Conservation (phyloP, 2,329 filamentous ascomycete species). For the Nemania sp. region DNA sequence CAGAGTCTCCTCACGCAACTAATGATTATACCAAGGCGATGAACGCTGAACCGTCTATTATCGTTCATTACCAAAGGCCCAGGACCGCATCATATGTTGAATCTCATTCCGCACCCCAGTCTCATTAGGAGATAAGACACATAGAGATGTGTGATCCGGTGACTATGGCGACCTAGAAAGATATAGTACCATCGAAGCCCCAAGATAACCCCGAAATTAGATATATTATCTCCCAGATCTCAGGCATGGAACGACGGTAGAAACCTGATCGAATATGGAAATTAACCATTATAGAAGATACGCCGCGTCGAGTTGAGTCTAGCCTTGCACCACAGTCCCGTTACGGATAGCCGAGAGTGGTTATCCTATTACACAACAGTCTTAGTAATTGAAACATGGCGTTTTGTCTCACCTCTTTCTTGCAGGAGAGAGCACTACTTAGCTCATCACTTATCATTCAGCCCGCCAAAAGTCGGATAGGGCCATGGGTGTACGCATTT, state of each 20-base stretch:
- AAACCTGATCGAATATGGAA: conserved; percentile 38
- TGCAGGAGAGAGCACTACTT: neutral
- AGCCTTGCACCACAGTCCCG: neutral
- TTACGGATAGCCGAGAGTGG: neutral
- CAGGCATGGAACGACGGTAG: conserved; percentile 39
- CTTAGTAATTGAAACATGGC: neutral
- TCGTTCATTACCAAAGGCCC: too few species aligned
- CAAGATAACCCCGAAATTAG: conserved; percentile 42
- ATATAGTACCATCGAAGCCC: conserved; percentile 43
- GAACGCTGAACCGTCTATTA: conserved; percentile 40
- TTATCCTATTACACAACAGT: neutral
- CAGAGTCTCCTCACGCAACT: conserved; percentile 45
- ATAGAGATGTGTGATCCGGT: conserved; percentile 42
- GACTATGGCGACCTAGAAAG: conserved; percentile 25
- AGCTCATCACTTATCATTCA: neutral
- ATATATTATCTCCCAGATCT: conserved; percentile 44
- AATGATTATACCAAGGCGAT: conserved; percentile 44
- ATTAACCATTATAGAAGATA: conserved; percentile 29
- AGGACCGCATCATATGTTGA: too few species aligned
- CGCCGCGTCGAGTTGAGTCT: conserved; percentile 9
- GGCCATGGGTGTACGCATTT: neutral
- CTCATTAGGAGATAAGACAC: conserved; percentile 34
- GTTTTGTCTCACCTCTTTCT: conserved; percentile 1
- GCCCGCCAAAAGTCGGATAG: neutral
- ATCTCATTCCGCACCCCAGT: conserved; percentile 35